Conservation (phyloP, 192 early-diverging fungal genomes). For the Thamnidium elegans region DNA sequence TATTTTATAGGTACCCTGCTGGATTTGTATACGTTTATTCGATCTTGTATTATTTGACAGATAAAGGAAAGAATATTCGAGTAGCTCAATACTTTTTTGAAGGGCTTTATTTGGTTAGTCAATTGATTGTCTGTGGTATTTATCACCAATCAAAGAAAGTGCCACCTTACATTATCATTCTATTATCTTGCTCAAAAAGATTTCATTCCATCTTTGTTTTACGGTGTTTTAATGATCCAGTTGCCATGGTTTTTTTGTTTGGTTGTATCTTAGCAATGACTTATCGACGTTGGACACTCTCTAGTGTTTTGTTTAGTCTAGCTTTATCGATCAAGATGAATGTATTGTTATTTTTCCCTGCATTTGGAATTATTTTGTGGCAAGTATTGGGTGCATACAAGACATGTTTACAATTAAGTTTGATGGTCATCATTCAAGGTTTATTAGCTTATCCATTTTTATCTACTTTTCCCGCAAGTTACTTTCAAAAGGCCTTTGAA, state of each 20-base stretch:
- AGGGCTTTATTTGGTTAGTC: conserved; percentile 67
- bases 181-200: conserved; percentile 75
- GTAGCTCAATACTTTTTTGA: conserved; percentile 84
- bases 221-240: conserved; percentile 89
- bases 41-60: conserved; percentile 64
- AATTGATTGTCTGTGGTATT: conserved; percentile 62
- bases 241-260: conserved; percentile 87
- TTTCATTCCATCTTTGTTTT: conserved; percentile 93
- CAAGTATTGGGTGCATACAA: conserved; percentile 42
- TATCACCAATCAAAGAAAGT: conserved; percentile 57
- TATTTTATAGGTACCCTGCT: conserved; percentile 73
- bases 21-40: conserved; percentile 91
- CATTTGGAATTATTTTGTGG: conserved; percentile 67
- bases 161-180: conserved; percentile 61
- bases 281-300: conserved; percentile 43
- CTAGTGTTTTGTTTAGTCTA: conserved; percentile 68
- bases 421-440: conserved; percentile 53
- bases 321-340: conserved; percentile 95
- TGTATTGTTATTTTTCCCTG: conserved; percentile 87
- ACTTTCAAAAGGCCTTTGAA: conserved; percentile 82
- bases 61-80: conserved; percentile 62
- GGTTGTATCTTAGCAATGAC: conserved; percentile 63
- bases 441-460: conserved; percentile 40
- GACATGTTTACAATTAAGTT: conserved; percentile 45
- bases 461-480: conserved; percentile 51